Percentiles rank a stretch among this genome's conserved stretches.
These are phyloP conservation scores for Ceratobasidium sp. DNA, from an alignment of 1,284 basidiomycete genomes.

Conservation along the genomic window DNA sequence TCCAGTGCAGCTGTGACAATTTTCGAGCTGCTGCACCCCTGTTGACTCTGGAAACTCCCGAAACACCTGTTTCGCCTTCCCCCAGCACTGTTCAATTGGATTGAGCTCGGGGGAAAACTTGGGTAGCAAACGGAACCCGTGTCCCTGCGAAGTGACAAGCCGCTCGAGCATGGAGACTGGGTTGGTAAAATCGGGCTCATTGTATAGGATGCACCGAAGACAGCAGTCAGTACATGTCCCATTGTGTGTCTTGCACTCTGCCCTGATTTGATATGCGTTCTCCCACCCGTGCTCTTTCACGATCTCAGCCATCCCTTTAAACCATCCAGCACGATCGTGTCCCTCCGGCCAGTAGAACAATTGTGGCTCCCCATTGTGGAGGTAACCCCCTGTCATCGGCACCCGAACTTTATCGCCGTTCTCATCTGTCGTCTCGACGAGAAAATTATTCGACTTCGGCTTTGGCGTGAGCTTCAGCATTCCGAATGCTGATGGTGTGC, in stretches of 20 bases:
- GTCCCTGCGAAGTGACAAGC: conserved; percentile 7
- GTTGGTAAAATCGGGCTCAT: conserved; percentile 44
- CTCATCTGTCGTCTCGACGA: neutral
- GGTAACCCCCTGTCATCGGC: conserved; percentile 54
- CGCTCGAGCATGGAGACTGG: conserved; percentile 41
- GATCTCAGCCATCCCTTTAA: conserved; percentile 33
- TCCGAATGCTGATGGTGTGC: conserved; percentile 56
- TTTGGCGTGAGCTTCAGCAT: neutral
- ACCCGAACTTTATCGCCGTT: conserved; percentile 50
- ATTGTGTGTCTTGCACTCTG: conserved; percentile 31
- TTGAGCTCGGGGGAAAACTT: conserved; percentile 47
- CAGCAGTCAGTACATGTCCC: conserved; percentile 31
- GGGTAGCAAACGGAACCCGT: conserved; percentile 40
- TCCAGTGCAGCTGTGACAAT: conserved; percentile 33
- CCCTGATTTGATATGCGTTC: neutral
- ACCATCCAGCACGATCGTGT: conserved; percentile 50
- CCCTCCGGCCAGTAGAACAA: too few relatives aligned
- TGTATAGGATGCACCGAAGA: conserved; percentile 33
- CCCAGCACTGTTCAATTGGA: conserved; percentile 48
- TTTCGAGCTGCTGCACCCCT: conserved; percentile 7
- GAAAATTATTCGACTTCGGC: neutral
- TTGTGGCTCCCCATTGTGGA: conserved; percentile 56
- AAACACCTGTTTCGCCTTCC: conserved; percentile 40
- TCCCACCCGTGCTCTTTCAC: conserved; percentile 17
- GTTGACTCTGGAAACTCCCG: conserved; percentile 19